Evolutionary conservation across 2,329 filamentous ascomycete species (phyloP).

Genomic region (Hansfordia pulvinata): DNA sequence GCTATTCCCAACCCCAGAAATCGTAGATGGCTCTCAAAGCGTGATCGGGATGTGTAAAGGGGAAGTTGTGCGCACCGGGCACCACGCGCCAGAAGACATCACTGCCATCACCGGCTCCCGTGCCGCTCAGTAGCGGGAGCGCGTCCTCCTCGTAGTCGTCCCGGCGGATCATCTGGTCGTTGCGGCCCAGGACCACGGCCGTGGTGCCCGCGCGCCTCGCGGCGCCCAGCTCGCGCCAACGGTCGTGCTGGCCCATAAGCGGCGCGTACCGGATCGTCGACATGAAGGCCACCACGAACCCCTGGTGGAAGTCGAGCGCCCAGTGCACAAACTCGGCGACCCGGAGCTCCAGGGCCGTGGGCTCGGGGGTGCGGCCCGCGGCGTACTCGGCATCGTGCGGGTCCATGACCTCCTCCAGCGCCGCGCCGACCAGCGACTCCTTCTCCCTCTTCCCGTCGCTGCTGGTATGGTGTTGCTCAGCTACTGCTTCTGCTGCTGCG

Average conservation of each 20-base stretch:
- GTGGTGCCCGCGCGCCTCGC: slow-evolving; percentile 26
- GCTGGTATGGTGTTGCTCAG: no score
- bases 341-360: slow-evolving; percentile 27
- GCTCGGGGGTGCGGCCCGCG: slow-evolving; percentile 4
- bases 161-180: slow-evolving; percentile 38
- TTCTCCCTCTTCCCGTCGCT: no score
- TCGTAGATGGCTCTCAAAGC: slow-evolving; percentile 31
- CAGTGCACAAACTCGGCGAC: slow-evolving; percentile 41
- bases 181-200: slow-evolving; percentile 34
- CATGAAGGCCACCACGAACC: slow-evolving; percentile 48
- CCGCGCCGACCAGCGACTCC: slow-evolving; percentile 22
- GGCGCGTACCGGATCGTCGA: slow-evolving; percentile 40
- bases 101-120: no score
- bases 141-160: slow-evolving; percentile 34
- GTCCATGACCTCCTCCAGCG: slow-evolving; percentile 25
- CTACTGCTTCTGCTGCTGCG: no score
- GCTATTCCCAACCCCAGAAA: slow-evolving; percentile 25
- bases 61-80: slow-evolving; percentile 46
- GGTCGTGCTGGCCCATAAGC: slow-evolving; percentile 35
- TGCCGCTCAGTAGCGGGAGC: slow-evolving; percentile 36
- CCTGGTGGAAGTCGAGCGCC: slow-evolving; percentile 40
- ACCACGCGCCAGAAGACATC: slow-evolving; percentile 36
- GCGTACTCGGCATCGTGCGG: slow-evolving; percentile 9
- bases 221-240: slow-evolving; percentile 34
- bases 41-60: slow-evolving; percentile 36